Evolutionary conservation across 2,329 filamentous ascomycete genomes (phyloP).

Genomic region (Penicillium sclerotigenum): DNA sequence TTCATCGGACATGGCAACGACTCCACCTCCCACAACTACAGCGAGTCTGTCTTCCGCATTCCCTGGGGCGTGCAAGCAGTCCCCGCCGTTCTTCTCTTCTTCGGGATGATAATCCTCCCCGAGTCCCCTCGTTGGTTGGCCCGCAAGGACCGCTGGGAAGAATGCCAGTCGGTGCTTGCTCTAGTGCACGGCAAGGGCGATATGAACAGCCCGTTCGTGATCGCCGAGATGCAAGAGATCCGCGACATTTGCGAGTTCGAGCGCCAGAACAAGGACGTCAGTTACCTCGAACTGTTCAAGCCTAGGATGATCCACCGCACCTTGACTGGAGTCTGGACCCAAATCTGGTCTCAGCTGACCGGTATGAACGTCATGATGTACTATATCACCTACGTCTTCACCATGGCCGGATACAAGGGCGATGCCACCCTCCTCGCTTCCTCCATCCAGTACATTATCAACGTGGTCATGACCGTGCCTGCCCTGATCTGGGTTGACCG

Average conservation of each 20-base stretch:
- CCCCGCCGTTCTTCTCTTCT: slow-evolving; percentile 56
- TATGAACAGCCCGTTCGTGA: slow-evolving; percentile 61
- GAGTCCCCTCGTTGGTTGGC: slow-evolving; percentile 64
- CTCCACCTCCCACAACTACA: slow-evolving; percentile 32
- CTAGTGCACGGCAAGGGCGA: slow-evolving; percentile 65
- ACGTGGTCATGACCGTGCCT: slow-evolving; percentile 73
- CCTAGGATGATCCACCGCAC: slow-evolving; percentile 73
- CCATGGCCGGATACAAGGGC: slow-evolving; percentile 65
- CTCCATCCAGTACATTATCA: slow-evolving; percentile 73
- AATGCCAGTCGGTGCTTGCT: slow-evolving; percentile 48
- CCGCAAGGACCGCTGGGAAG: slow-evolving; percentile 59
- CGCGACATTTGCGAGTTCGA: slow-evolving; percentile 72
- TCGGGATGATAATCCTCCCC: slow-evolving; percentile 53
- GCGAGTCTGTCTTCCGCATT: slow-evolving; percentile 57
- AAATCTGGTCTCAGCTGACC: slow-evolving; percentile 73
- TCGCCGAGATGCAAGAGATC: slow-evolving; percentile 68
- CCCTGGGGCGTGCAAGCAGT: slow-evolving; percentile 65
- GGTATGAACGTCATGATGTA: slow-evolving; percentile 78
- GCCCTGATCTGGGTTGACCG: slow-evolving; percentile 71
- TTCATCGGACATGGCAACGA: slow-evolving; percentile 4
- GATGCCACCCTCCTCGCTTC: slow-evolving; percentile 62
- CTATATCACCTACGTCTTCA: slow-evolving; percentile 68
- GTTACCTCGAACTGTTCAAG: slow-evolving; percentile 68
- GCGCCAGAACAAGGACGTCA: slow-evolving; percentile 64
- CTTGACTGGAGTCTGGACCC: slow-evolving; percentile 67